Conservation (phyloP, 1,284 basidiomycete genomes). For the Moniliella sp. region DNA sequence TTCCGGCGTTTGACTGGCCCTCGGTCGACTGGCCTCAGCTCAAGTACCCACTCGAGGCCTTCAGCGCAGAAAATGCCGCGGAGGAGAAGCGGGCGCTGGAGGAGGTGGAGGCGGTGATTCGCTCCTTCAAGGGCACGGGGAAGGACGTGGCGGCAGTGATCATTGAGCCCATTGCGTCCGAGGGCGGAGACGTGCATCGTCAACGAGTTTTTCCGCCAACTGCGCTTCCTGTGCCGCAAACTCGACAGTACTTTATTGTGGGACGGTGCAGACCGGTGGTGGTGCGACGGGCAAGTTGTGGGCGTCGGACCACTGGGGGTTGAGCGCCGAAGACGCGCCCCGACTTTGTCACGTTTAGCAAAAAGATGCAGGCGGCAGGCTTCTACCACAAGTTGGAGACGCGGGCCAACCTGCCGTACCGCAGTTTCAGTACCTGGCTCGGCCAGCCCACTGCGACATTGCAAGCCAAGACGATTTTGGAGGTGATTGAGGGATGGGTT, state of each 20-base stretch:
- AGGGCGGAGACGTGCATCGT: constrained; percentile 42
- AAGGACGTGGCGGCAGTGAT: constrained; percentile 41
- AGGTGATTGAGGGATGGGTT: constrained; percentile 36
- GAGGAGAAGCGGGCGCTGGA: constrained; percentile 33
- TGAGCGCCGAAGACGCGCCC: constrained; percentile 36
- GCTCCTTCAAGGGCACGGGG: constrained; percentile 26
- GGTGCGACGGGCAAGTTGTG: constrained; percentile 41
- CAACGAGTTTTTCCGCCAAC: constrained; percentile 39
- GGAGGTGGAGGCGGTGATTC: constrained; percentile 35
- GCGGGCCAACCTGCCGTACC: constrained; percentile 37
- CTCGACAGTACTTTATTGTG: constrained; percentile 40
- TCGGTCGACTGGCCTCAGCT: constrained; percentile 39
- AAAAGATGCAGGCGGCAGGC: constrained; percentile 31
- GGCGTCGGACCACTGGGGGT: constrained; percentile 42
- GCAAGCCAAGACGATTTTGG: constrained; percentile 39
- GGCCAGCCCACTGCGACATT: constrained; percentile 40
- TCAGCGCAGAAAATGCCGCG: constrained; percentile 36
- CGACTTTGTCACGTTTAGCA: constrained; percentile 42
- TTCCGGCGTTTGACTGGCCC: constrained; percentile 43
- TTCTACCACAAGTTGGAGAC: constrained; percentile 40
- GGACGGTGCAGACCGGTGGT: constrained; percentile 41
- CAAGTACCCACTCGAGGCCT: constrained; percentile 39
- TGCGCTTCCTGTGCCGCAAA: no score
- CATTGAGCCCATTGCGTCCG: constrained; percentile 42
- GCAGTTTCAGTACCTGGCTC: constrained; percentile 34